Conservation (phyloP, 164 flowering plant species). For the Stephania japonica region DNA sequence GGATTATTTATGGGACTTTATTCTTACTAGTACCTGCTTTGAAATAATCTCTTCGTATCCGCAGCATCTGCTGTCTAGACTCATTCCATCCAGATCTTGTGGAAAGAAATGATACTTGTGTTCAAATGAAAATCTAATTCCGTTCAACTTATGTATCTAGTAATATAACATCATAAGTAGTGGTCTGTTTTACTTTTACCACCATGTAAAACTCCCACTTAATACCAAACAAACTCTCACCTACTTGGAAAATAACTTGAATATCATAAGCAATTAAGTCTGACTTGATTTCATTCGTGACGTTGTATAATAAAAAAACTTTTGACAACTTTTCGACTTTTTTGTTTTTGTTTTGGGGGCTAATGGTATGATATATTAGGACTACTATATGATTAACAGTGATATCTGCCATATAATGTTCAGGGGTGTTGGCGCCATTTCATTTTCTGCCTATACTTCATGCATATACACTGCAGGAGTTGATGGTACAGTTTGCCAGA, state of each 20-base stretch:
- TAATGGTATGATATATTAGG: background rate
- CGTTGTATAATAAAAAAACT: background rate
- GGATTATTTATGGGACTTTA: background rate
- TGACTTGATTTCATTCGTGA: background rate
- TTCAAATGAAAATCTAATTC: background rate
- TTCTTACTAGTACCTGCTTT: background rate
- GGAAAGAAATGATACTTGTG: background rate
- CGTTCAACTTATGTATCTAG: background rate
- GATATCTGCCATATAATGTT: conserved; percentile 6
- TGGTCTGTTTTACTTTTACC: too few species aligned
- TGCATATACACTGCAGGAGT: conserved; percentile 70
- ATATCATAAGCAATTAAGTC: background rate
- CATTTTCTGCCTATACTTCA: conserved; percentile 47
- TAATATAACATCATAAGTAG: too few species aligned
- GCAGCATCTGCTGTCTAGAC: background rate
- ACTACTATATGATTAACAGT: background rate
- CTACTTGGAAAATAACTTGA: background rate
- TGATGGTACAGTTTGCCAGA: conserved; percentile 85
- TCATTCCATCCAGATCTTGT: background rate
- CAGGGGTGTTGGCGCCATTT: conserved; percentile 80
- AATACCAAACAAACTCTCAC: too few species aligned
- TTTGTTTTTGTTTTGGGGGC: background rate
- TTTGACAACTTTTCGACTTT: background rate
- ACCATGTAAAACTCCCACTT: too few species aligned
- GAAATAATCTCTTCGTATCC: background rate